Base-by-base conservation (phyloP, 2,329 filamentous ascomycete genomes). In the Onygena corvina region DNA sequence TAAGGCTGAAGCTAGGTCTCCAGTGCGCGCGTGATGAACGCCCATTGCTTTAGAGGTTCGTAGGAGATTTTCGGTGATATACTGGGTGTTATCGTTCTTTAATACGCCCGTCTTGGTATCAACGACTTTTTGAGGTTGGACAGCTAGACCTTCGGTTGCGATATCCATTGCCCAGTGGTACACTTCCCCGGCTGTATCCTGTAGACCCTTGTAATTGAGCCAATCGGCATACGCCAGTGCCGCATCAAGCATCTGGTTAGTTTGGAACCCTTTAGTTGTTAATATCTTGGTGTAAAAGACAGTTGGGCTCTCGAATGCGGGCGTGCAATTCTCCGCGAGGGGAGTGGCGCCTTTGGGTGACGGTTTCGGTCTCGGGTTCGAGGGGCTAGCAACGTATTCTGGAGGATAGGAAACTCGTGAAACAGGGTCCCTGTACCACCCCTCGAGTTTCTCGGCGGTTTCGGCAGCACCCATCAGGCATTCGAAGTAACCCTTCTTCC, bases 401-500 rank as follows among this genome's bases (percentile, higher is more conserved):
- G 77, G 76, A 0, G 85, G 80, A 56, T 86, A 90, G 25, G 83
- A 75, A 21, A 83, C 67, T 35, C 76, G 74, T 54, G 80, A 74
- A 6, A 75, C 81, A 38, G 67, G 79, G 64, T 94, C 87, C 36
- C 76, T 72, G 12, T 93, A 73, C 75, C 82, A 87, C 44, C 83
- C 84, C 55, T 94, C 86, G 20, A 93, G 69, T 57, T 89, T 79
- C 66, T 95, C 89, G 3, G 87, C 81, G 0, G 82, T 79, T 56
- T 79, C 78, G 0, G 83, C 89, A 52, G 79, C 79, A 8, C 83
- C 75, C 79, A 95, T 86, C 42, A 95, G 68, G 2, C 81, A 76
- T 59, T 93, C 80, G 60, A 83, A 88, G 66, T 96, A 96, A 1
- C 87, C 88, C 49, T 86, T 75, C 58, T 83, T 74, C 90, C 89